A percentile compares a stretch with the other conserved stretches of the same genome.
Evolutionary conservation across 495 filamentous ascomycete genomes (phyloP).

Genomic region (Neurospora africana): DNA sequence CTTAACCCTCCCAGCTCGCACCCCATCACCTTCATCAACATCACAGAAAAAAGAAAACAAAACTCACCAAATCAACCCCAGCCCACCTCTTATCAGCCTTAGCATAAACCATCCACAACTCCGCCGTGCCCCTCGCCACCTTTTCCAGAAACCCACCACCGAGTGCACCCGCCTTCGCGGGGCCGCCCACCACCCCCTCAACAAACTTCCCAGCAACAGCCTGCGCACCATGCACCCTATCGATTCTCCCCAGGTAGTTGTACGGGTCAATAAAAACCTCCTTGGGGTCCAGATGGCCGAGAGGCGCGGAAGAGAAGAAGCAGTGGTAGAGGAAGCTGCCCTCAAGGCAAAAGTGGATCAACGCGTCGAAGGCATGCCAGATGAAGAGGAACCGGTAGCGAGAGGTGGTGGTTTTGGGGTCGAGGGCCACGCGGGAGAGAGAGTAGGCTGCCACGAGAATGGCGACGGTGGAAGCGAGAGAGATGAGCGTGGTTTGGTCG

Average conservation of each 20-base stretch:
- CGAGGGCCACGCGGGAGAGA: slow-evolving; percentile 34
- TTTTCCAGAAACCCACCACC: background rate
- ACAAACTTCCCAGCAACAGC: slow-evolving; percentile 43
- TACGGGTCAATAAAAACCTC: slow-evolving; percentile 26
- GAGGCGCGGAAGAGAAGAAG: slow-evolving; percentile 59
- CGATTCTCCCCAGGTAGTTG: slow-evolving; percentile 33
- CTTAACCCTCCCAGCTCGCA: no score
- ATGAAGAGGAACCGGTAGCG: slow-evolving; percentile 65
- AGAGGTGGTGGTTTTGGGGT: slow-evolving; percentile 18
- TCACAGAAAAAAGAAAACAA: background rate
- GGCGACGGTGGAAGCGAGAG: slow-evolving; percentile 38
- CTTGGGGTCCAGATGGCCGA: slow-evolving; percentile 22
- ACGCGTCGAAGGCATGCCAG: slow-evolving; percentile 89
- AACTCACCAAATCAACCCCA: slow-evolving; percentile 52
- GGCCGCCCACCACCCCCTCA: background rate
- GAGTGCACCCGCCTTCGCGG: background rate
- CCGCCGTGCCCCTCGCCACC: slow-evolving; percentile 21
- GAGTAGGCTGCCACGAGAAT: slow-evolving; percentile 37
- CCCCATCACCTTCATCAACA: background rate
- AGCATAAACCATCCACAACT: slow-evolving; percentile 88
- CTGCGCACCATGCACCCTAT: slow-evolving; percentile 60
- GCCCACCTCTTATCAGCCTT: slow-evolving; percentile 80
- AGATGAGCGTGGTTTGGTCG: slow-evolving; percentile 43
- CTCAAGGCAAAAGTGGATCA: slow-evolving; percentile 84
- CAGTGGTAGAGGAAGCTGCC: slow-evolving; percentile 86